Percentiles rank a stretch among this genome's conserved stretches.
phyloP scores from a whole-genome alignment of 2,329 filamentous ascomycete species.

The Penicillium vulpinum region DNA sequence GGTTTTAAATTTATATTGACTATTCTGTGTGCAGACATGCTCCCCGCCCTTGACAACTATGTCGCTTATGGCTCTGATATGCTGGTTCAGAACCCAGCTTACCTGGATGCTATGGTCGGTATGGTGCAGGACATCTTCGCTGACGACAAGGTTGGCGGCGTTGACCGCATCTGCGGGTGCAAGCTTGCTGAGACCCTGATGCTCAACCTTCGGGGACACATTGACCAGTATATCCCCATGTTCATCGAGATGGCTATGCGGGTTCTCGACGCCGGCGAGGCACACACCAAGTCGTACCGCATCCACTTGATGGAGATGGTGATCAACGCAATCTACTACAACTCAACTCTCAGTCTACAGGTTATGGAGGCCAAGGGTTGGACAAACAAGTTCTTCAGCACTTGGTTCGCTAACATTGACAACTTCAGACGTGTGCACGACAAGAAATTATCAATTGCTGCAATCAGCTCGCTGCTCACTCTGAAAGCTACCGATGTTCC shows the following conservation, averaged over 20 bases:
- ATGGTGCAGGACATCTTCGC: slow-evolving; percentile 97
- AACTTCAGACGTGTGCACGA: slow-evolving; percentile 92
- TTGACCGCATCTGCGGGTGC: slow-evolving; percentile 95
- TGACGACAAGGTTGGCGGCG: slow-evolving; percentile 86
- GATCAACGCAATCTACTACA: slow-evolving; percentile 98
- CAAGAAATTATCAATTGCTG: slow-evolving; percentile 96
- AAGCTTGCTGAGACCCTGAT: slow-evolving; percentile 97
- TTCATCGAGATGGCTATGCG: slow-evolving; percentile 90
- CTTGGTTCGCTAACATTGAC: slow-evolving; percentile 97
- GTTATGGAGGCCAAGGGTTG: slow-evolving; percentile 87
- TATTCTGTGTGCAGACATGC: slow-evolving; percentile 66
- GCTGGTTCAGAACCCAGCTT: slow-evolving; percentile 78
- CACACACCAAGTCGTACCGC: slow-evolving; percentile 88
- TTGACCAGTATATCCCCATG: slow-evolving; percentile 83
- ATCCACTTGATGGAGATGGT: slow-evolving; percentile 99
- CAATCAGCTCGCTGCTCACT: slow-evolving; percentile 81
- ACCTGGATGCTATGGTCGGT: slow-evolving; percentile 82
- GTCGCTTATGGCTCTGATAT: slow-evolving; percentile 85
- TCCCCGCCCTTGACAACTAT: slow-evolving; percentile 96
- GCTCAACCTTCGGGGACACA: slow-evolving; percentile 85
- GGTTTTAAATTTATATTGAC: not conserved
- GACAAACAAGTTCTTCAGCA: slow-evolving; percentile 98
- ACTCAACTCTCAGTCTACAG: slow-evolving; percentile 78
- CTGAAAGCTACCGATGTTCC: slow-evolving; percentile 80
- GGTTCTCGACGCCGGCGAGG: slow-evolving; percentile 69